phyloP scores from a whole-genome alignment of 2,329 filamentous ascomycete genomes.

The Lecanicillium sp. region DNA sequence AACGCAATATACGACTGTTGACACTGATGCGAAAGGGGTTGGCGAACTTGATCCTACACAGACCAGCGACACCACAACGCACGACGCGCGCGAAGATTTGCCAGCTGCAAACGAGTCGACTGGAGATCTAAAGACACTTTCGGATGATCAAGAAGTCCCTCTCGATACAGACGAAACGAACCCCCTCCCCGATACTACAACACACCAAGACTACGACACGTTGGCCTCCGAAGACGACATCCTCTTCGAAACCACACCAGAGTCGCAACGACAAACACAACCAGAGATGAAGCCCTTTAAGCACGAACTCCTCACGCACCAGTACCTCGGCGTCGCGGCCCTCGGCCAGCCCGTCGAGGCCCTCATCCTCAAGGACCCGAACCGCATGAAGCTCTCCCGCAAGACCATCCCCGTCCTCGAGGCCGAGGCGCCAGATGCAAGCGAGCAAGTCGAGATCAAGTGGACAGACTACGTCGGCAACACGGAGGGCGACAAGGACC shows the following conservation, averaged over 20 bases:
- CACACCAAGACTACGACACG: conserved; percentile 3
- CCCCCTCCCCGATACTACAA: background rate
- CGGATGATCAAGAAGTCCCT: no score
- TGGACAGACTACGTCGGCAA: conserved; percentile 26
- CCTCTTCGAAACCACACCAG: background rate
- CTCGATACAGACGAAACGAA: background rate
- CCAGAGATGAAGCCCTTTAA: conserved; percentile 13
- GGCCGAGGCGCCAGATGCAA: conserved; percentile 13
- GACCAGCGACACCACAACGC: no score
- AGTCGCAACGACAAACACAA: background rate
- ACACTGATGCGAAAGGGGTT: no score
- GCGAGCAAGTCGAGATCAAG: conserved; percentile 19
- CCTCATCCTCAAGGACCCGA: conserved; percentile 40
- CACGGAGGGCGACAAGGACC: conserved; percentile 14
- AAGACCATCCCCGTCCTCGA: conserved; percentile 17
- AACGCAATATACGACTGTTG: no score
- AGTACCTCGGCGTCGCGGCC: conserved; percentile 26
- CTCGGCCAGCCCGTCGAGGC: conserved; percentile 35
- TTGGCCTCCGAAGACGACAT: conserved; percentile 11
- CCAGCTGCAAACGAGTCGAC: no score
- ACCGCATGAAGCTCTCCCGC: conserved; percentile 21
- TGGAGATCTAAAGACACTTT: no score
- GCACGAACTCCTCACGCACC: conserved; percentile 24
- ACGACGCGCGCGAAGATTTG: no score
- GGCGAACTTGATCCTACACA: no score